Evolutionary conservation across 1,284 basidiomycete genomes (phyloP).

Genomic region (Blastosporella zonata): DNA sequence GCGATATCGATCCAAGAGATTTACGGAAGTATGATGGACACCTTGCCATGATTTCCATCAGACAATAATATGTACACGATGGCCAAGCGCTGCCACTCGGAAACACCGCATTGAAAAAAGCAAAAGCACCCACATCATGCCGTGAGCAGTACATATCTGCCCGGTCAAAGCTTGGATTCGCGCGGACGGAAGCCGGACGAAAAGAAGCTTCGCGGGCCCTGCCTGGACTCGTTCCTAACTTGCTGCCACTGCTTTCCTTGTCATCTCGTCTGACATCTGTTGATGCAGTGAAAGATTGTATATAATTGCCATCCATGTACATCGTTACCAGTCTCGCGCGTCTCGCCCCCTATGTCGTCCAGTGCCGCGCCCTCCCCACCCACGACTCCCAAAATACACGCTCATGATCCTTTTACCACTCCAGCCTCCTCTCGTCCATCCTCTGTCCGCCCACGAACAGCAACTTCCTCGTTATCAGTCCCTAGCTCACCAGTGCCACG

Average conservation of each 20-base stretch:
- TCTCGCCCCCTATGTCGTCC: conserved; percentile 2
- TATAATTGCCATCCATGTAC: conserved; percentile 7
- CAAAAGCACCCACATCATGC: neutral
- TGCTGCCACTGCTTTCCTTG: conserved; percentile 3
- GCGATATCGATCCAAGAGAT: neutral
- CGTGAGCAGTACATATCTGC: neutral
- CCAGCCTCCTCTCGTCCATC: conserved; percentile 32
- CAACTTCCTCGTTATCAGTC: conserved; percentile 25
- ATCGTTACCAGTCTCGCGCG: neutral
- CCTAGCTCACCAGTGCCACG: conserved; percentile 17
- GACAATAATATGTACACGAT: neutral
- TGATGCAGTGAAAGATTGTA: conserved; percentile 6
- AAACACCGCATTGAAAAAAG: neutral
- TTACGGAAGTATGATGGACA: conserved; percentile 12
- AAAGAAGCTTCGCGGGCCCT: conserved; percentile 7
- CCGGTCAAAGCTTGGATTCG: neutral
- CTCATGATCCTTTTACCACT: conserved; percentile 34
- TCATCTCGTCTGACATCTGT: conserved; percentile 15
- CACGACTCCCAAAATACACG: neutral
- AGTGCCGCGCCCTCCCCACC: conserved; percentile 6
- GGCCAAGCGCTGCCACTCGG: conserved; percentile 3
- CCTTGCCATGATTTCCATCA: neutral
- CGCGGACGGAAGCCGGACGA: conserved; percentile 5
- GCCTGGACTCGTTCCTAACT: conserved; percentile 7
- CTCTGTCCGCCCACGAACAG: conserved; percentile 26